Conservation (phyloP, 345 rosid species). For the Bretschneidera sinensis region DNA sequence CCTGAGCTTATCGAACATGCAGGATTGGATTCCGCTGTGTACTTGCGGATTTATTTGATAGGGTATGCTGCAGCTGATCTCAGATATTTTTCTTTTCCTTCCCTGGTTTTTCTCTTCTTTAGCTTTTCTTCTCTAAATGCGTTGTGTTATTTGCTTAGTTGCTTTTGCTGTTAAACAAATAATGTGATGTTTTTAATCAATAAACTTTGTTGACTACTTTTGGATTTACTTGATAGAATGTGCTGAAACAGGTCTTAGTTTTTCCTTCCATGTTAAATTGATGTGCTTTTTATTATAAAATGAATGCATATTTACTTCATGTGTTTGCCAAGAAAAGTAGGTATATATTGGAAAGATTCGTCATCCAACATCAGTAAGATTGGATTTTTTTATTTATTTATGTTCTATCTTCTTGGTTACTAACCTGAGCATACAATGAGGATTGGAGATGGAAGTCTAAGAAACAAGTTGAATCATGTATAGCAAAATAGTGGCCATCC, state of each 20-base stretch:
- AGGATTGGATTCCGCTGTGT: conserved; percentile 91
- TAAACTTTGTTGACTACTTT: too few species aligned
- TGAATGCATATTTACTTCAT: too few species aligned
- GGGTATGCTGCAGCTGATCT: conserved; percentile 43
- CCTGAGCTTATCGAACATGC: conserved; percentile 95
- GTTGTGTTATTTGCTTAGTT: neutral
- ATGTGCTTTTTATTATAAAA: neutral
- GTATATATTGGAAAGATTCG: neutral
- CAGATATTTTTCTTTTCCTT: neutral
- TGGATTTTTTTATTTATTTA: too few species aligned
- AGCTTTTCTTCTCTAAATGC: neutral
- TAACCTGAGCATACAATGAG: neutral
- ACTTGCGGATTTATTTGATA: conserved; percentile 83
- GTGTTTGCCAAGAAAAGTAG: too few species aligned
- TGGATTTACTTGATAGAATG: neutral
- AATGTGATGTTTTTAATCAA: too few species aligned
- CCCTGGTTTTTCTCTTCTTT: neutral
- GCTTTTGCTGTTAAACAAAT: too few species aligned
- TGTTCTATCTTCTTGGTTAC: neutral
- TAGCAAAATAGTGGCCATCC: too few species aligned
- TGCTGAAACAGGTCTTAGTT: neutral
- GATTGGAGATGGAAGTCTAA: neutral
- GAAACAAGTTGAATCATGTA: neutral
- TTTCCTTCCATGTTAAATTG: neutral
- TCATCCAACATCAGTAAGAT: neutral